These are phyloP conservation scores for Favolaschia claudopus DNA, from an alignment of 768 basidiomycete species.

Conservation along the genomic window DNA sequence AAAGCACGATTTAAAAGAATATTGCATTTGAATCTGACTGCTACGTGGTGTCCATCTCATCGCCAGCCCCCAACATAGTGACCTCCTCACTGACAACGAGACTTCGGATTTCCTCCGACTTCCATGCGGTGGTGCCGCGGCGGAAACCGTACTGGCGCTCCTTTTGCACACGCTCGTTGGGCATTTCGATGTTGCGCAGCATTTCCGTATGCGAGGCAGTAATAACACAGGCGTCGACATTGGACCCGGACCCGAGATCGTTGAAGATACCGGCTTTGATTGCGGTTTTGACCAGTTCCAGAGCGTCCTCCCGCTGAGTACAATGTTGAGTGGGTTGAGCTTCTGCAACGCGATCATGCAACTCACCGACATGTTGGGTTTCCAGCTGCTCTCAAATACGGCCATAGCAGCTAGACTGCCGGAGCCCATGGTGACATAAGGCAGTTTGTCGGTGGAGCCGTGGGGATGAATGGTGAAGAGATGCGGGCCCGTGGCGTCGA, in stretches of 20 bases:
- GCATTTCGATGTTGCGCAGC: conserved; percentile 93
- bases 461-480: conserved; percentile 97
- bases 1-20: not conserved
- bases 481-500: conserved; percentile 93
- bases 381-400: conserved; percentile 91
- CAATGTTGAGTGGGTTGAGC: not conserved
- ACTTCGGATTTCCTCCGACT: conserved; percentile 76
- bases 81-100: conserved; percentile 79
- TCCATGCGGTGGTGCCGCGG: conserved; percentile 89
- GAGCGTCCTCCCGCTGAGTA: conserved; percentile 77
- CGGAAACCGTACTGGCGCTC: conserved; percentile 79
- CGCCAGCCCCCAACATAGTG: conserved; percentile 56
- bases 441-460: conserved; percentile 97
- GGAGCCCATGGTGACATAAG: conserved; percentile 98
- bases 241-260: conserved; percentile 98
- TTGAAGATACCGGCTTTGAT: conserved; percentile 98
- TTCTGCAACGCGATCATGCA: not conserved
- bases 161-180: conserved; percentile 84
- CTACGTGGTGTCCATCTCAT: conserved; percentile 86
- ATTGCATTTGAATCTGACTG: conserved; percentile 5
- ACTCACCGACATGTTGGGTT: conserved; percentile 79
- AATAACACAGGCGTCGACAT: conserved; percentile 97
- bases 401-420: conserved; percentile 98
- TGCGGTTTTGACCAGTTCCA: conserved; percentile 83
- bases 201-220: conserved; percentile 87